Base-by-base conservation (phyloP, 2,329 filamentous ascomycete species). In the Ceratocystis destructans region DNA sequence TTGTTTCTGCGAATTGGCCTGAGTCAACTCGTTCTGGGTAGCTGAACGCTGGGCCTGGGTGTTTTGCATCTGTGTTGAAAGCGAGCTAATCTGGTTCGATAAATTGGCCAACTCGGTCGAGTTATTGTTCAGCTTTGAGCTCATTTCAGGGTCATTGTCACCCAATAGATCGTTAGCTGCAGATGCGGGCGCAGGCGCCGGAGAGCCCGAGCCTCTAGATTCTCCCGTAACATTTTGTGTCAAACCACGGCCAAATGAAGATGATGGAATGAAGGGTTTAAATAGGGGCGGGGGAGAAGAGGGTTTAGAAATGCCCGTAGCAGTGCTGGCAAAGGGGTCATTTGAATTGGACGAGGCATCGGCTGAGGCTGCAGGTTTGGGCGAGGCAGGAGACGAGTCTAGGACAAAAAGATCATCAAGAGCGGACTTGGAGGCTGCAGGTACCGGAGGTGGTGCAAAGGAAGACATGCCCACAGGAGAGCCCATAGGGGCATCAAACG, bases 381-480 rank as follows among this genome's bases (percentile, higher is more conserved):
- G 78, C 2, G 78, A 76, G 8, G 80, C 75, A 55, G 78, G 72
- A 67, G 79, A 70, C 25, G 75, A 67, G 72, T 97, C 93, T 22
- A 99, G 81, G 0, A 92, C 93, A 73, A 99, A 97, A 17, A 99
- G 78, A 75, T 99, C 94, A 69, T 99, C 93, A 10, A 95, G 82
- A 55, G 93, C 92, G 65, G 93, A 94, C 71, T 89, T 91, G 3
- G 87, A 83, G 31, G 75, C 74, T n/a, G 76, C 46, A 50, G 48
- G 50, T 20, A 64, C 53, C 22, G 75, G 75, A 5, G 75, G 72
- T 3, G 75, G 73, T 22, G 79, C 74, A 63, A 76, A 59, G 7
- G 55, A 31, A 25, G 55, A 31, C 55, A 59, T 59, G 28, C 55
- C 76, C 2, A 72, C 69, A 20, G 75, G 76, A 25, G 74, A 73